A percentile compares a stretch with the other conserved stretches of the same genome.
Evolutionary conservation across 2,329 filamentous ascomycete species (phyloP).

Genomic region (Aspergillus sp.): DNA sequence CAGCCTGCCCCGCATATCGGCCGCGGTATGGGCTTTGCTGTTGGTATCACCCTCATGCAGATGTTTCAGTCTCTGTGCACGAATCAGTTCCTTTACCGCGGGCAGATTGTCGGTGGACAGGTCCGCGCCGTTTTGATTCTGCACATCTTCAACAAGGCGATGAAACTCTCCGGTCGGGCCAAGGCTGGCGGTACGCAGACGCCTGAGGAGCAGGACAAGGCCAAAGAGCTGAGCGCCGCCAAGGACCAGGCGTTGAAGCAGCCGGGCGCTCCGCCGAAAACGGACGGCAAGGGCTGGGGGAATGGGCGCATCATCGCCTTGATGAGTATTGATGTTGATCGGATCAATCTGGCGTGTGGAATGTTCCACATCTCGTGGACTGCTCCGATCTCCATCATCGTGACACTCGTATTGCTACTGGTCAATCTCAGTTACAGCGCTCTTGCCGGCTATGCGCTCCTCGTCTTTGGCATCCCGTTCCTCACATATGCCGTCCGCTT

Average conservation of each 20-base stretch:
- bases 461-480: conserved; percentile 77
- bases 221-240: conserved; percentile 48
- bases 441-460: conserved; percentile 81
- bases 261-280: conserved; percentile 53
- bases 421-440: conserved; percentile 91
- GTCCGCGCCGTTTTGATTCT: conserved; percentile 79
- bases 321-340: conserved; percentile 95
- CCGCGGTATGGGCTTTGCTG: conserved; percentile 76
- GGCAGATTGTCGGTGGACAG: conserved; percentile 90
- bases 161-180: conserved; percentile 84
- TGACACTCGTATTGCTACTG: conserved; percentile 79
- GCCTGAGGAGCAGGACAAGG: conserved; percentile 51
- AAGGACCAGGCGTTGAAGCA: conserved; percentile 28
- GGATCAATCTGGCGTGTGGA: conserved; percentile 83
- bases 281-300: conserved; percentile 82
- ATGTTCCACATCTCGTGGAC: conserved; percentile 94
- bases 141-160: conserved; percentile 88
- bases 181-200: conserved; percentile 74
- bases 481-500: conserved; percentile 77
- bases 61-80: conserved; percentile 77
- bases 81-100: conserved; percentile 90
- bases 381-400: conserved; percentile 74
- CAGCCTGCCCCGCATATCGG: conserved; percentile 69
- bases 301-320: conserved; percentile 91
- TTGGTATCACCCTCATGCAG: conserved; percentile 87